These are phyloP conservation scores for Globisporangium apiculatum DNA, from an alignment of 352 stramenopile species.

Conservation along the genomic window DNA sequence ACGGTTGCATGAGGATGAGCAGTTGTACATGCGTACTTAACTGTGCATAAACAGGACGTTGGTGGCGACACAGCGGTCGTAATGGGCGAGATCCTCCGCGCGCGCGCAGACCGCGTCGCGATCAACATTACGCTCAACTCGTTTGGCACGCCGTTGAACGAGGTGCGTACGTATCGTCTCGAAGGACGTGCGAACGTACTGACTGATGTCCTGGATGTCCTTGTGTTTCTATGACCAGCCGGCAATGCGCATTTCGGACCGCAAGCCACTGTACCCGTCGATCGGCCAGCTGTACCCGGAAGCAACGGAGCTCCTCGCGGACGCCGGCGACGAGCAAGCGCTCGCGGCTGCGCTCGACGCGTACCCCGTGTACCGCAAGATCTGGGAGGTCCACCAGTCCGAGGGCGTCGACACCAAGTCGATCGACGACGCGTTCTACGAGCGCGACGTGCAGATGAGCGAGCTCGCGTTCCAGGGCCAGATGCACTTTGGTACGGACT, in stretches of 20 bases:
- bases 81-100: slow-evolving; percentile 95
- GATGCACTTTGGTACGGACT: slow-evolving; percentile 94
- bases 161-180: slow-evolving; percentile 22
- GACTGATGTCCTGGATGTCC: slow-evolving; percentile 9
- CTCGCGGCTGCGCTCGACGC: slow-evolving; percentile 88
- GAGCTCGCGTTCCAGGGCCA: slow-evolving; percentile 98
- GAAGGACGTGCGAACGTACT: too few relatives aligned
- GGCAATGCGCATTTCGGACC: slow-evolving; percentile 95
- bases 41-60: slow-evolving; percentile 47
- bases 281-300: slow-evolving; percentile 97
- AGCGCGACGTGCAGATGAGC: slow-evolving; percentile 97
- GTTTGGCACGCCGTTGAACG: slow-evolving; percentile 91
- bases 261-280: slow-evolving; percentile 96
- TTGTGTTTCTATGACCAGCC: slow-evolving; percentile 39
- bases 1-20: too few relatives aligned
- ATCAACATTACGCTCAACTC: slow-evolving; percentile 99
- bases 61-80: slow-evolving; percentile 96
- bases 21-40: background rate
- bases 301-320: slow-evolving; percentile 91
- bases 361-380: slow-evolving; percentile 95
- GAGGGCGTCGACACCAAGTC: slow-evolving; percentile 93
- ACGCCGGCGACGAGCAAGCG: slow-evolving; percentile 88
- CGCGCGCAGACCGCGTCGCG: slow-evolving; percentile 95
- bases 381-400: slow-evolving; percentile 95
- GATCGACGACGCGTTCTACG: slow-evolving; percentile 99